Percentiles rank a stretch among this genome's conserved stretches.
phyloP scores from a whole-genome alignment of 305 asterid genomes.

The Fraxinus angustifolia region DNA sequence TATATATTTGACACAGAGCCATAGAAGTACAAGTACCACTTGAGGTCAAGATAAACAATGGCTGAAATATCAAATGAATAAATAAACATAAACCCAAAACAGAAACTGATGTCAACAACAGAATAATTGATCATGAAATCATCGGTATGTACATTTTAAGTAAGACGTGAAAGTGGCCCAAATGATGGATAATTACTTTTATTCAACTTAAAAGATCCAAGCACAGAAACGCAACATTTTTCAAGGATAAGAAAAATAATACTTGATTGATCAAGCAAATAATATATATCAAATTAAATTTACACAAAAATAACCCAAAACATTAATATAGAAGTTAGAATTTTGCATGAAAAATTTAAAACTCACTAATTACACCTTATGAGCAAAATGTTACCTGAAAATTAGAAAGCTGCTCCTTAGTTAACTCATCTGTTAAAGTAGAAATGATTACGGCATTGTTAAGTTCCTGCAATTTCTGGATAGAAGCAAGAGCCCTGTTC shows the following conservation, averaged over 20 bases:
- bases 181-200: not conserved
- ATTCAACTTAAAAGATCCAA: not conserved
- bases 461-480: conserved; percentile 53
- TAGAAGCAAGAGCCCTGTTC: conserved; percentile 55
- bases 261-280: not conserved
- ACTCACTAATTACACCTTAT: not conserved
- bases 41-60: not conserved
- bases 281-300: not conserved
- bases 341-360: not conserved
- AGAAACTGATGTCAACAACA: not conserved
- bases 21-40: not conserved
- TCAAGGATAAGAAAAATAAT: not conserved
- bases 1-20: not conserved
- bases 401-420: conserved; percentile 42
- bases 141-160: not conserved
- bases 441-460: conserved; percentile 46
- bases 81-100: not conserved
- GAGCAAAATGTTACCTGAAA: conserved; percentile 40
- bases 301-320: not conserved
- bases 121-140: not conserved
- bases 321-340: not conserved
- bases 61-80: not conserved
- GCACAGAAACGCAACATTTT: not conserved
- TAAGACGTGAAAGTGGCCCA: not conserved
- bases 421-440: conserved; percentile 39